phyloP scores from a whole-genome alignment of 306 rosid genomes.

The Cucumis hystrix region DNA sequence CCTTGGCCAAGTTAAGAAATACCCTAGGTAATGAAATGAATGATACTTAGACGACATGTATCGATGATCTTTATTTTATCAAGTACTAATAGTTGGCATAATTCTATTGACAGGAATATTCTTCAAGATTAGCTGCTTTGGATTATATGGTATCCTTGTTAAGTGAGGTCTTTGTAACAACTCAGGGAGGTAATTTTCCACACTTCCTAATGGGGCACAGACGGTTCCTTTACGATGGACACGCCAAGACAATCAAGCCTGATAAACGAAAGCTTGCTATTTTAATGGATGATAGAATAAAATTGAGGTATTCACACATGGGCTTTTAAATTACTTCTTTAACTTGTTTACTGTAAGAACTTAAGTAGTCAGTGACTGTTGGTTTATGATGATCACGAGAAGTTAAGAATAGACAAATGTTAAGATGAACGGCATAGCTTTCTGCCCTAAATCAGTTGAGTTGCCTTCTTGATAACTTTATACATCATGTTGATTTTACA shows the following conservation, averaged over 20 bases:
- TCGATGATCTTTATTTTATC: background rate
- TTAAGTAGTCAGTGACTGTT: background rate
- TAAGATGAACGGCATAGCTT: background rate
- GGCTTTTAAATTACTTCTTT: slow-evolving; percentile 5
- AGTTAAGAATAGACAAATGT: background rate
- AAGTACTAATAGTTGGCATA: background rate
- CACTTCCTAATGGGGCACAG: slow-evolving; percentile 97
- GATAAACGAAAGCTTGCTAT: slow-evolving; percentile 82
- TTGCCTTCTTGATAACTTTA: background rate
- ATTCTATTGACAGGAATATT: slow-evolving; percentile 47
- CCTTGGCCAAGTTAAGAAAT: background rate
- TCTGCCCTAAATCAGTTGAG: background rate
- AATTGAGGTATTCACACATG: slow-evolving; percentile 35
- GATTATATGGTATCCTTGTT: slow-evolving; percentile 77
- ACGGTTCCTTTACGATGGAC: slow-evolving; percentile 66
- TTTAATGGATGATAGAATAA: slow-evolving; percentile 43
- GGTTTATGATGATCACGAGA: background rate
- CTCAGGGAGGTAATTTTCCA: slow-evolving; percentile 99
- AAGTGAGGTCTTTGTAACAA: slow-evolving; percentile 94
- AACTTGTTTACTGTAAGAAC: background rate
- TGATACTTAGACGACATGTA: background rate
- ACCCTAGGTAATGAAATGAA: background rate
- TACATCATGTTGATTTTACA: slow-evolving; percentile 22
- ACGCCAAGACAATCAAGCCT: slow-evolving; percentile 83
- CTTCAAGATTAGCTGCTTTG: slow-evolving; percentile 89